Conservation (phyloP, 495 filamentous ascomycete genomes). For the Aspergillus mulundensis region DNA sequence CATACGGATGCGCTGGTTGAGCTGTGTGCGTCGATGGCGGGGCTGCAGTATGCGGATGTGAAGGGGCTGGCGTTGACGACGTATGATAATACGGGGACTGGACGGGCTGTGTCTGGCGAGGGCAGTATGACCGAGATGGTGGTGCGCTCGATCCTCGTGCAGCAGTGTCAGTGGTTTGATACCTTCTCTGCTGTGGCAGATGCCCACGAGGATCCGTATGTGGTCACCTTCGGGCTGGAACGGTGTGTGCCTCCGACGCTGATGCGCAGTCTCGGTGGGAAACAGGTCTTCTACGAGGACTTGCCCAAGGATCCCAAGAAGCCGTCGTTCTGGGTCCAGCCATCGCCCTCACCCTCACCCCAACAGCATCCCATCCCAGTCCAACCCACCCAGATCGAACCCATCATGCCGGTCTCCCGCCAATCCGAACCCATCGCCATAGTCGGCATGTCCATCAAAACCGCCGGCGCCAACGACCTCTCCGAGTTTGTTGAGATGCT, state of each 20-base stretch:
- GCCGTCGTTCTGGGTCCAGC: too few species aligned
- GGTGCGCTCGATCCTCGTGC: background rate
- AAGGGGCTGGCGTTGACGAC: too few species aligned
- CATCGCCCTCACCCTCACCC: too few species aligned
- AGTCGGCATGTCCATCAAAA: slow-evolving; percentile 14
- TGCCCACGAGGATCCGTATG: background rate
- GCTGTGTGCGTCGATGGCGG: background rate
- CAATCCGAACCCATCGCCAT: slow-evolving; percentile 27
- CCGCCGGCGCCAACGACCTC: slow-evolving; percentile 41
- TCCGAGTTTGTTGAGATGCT: slow-evolving; percentile 42
- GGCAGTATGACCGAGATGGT: background rate
- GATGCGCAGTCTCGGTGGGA: background rate
- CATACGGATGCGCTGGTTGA: background rate
- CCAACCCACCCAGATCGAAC: too few species aligned
- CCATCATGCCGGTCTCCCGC: too few species aligned
- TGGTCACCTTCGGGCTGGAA: background rate
- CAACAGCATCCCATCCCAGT: too few species aligned
- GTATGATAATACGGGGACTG: too few species aligned
- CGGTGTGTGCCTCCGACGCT: background rate
- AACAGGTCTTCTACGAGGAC: background rate
- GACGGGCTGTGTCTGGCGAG: too few species aligned
- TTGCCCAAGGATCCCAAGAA: background rate
- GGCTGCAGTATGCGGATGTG: background rate
- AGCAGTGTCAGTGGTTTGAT: background rate
- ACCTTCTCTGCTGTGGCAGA: background rate